A percentile compares a stretch with the other conserved stretches of the same genome.
Evolutionary conservation across 2,329 filamentous ascomycete species (phyloP).

Genomic region (Penicillium concentricum): DNA sequence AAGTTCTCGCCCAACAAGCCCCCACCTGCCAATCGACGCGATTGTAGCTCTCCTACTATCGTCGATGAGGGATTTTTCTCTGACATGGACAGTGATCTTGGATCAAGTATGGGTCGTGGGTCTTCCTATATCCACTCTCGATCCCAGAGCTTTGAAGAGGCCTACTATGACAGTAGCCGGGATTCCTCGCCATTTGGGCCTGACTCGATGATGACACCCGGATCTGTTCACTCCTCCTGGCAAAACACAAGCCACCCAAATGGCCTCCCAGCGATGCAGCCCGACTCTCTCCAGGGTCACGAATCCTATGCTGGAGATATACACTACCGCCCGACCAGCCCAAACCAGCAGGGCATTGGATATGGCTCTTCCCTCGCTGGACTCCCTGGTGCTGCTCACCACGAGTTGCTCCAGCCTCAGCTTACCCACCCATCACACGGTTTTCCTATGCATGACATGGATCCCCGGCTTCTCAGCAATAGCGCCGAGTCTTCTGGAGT

Average conservation of each 20-base stretch:
- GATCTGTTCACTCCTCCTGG: slow-evolving; percentile 51
- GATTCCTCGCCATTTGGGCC: slow-evolving; percentile 35
- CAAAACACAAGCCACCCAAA: slow-evolving; percentile 51
- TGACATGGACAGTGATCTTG: slow-evolving; percentile 34
- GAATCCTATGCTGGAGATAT: slow-evolving; percentile 44
- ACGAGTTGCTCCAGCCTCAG: slow-evolving; percentile 43
- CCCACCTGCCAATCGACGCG: slow-evolving; percentile 42
- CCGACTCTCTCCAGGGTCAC: slow-evolving; percentile 27
- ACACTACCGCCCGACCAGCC: slow-evolving; percentile 39
- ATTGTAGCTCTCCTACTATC: slow-evolving; percentile 3
- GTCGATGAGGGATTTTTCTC: slow-evolving; percentile 23
- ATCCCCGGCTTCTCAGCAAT: slow-evolving; percentile 43
- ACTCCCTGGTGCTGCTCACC: slow-evolving; percentile 43
- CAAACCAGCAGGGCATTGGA: slow-evolving; percentile 28
- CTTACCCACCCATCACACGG: slow-evolving; percentile 25
- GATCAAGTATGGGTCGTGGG: slow-evolving; percentile 12
- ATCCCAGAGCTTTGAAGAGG: slow-evolving; percentile 27
- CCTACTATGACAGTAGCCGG: slow-evolving; percentile 32
- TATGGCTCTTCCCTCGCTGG: slow-evolving; percentile 42
- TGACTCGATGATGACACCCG: slow-evolving; percentile 20
- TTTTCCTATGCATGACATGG: slow-evolving; percentile 36
- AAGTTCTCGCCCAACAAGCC: slow-evolving; percentile 87
- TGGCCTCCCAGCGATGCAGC: slow-evolving; percentile 52
- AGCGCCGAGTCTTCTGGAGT: slow-evolving; percentile 20
- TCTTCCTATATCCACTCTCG: slow-evolving; percentile 22